phyloP scores from a whole-genome alignment of 768 basidiomycete species.

The Kondoa subrosea region DNA sequence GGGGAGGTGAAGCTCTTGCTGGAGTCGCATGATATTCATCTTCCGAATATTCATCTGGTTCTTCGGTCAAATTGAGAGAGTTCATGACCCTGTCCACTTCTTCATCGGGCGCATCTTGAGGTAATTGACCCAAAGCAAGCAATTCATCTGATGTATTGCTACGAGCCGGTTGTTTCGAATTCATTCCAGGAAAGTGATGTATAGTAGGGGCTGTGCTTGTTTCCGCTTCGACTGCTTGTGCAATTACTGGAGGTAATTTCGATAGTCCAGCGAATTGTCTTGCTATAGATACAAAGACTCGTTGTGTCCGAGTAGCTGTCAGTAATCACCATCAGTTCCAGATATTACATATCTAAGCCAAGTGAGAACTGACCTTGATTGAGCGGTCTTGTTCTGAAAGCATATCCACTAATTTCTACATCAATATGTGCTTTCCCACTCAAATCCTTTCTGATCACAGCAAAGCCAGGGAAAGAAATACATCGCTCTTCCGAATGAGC shows the following conservation, averaged over 20 bases:
- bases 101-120: neutral
- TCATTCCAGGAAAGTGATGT: neutral
- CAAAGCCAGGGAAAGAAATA: neutral
- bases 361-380: no score
- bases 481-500: neutral
- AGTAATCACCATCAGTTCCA: no score
- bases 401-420: conserved; percentile 15
- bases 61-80: conserved; percentile 12
- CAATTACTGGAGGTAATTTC: conserved; percentile 13
- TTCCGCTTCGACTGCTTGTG: neutral
- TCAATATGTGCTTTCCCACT: neutral
- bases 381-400: conserved; percentile 19
- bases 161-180: neutral
- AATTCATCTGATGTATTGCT: conserved; percentile 4
- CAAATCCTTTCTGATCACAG: neutral
- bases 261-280: conserved; percentile 24
- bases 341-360: no score
- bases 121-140: neutral
- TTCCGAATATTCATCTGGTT: neutral
- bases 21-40: no score
- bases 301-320: conserved; percentile 26
- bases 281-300: conserved; percentile 25
- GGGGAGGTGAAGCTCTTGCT: no score
- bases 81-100: conserved; percentile 3
- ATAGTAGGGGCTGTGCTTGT: conserved; percentile 3